Conservation (phyloP, 2,329 filamentous ascomycete genomes). For the Diplocarpon rosae region DNA sequence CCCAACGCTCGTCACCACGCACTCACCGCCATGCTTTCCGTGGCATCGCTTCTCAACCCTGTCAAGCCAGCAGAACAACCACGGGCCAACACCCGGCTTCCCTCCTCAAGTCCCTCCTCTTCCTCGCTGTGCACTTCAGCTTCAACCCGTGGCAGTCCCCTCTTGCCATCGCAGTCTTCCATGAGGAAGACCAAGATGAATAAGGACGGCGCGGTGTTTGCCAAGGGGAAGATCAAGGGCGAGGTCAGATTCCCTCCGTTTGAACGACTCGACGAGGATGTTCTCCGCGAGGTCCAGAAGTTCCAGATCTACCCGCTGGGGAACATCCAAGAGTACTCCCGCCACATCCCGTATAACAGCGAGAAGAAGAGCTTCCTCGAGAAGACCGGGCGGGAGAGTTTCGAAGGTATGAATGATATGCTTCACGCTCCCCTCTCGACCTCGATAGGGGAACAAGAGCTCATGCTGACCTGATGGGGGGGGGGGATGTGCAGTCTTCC, state of each 20-base stretch:
- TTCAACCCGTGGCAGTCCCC: conserved; percentile 21
- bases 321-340: conserved; percentile 47
- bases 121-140: conserved; percentile 19
- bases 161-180: conserved; percentile 16
- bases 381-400: conserved; percentile 78
- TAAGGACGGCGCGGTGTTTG: conserved; percentile 54
- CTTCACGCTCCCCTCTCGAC: conserved; percentile 6
- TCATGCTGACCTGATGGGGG: conserved; percentile 19
- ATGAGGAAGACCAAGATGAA: conserved; percentile 45
- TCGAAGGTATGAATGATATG: conserved; percentile 58
- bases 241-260: conserved; percentile 63
- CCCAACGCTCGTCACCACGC: conserved; percentile 7
- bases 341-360: conserved; percentile 88
- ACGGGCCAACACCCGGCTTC: conserved; percentile 29
- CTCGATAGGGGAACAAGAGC: too few relatives aligned
- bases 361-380: conserved; percentile 82
- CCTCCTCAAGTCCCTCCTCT: conserved; percentile 29
- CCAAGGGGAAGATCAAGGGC: conserved; percentile 51
- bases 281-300: conserved; percentile 45
- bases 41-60: conserved; percentile 58
- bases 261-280: conserved; percentile 50
- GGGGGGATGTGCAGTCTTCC: conserved; percentile 50
- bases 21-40: conserved; percentile 45
- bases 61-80: conserved; percentile 28
- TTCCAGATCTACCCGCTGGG: conserved; percentile 59